Conservation (phyloP, 2,329 filamentous ascomycete genomes). For the Alternaria triticimaculans region DNA sequence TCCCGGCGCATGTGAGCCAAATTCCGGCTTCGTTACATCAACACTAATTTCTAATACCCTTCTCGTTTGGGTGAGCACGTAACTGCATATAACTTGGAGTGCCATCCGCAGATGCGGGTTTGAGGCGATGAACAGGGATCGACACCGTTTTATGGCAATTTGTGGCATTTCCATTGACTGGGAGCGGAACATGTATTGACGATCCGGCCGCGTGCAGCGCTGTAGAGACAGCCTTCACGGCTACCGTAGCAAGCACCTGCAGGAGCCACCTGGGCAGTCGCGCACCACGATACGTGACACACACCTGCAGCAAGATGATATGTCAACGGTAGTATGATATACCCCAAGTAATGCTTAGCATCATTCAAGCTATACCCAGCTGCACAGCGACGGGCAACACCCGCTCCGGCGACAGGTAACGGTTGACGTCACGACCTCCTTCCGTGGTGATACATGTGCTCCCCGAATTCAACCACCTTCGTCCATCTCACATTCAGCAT, state of each 20-base stretch:
- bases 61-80: too few species aligned
- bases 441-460: neutral
- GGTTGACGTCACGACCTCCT: neutral
- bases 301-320: neutral
- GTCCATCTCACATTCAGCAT: neutral
- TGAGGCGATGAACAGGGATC: too few species aligned
- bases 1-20: too few species aligned
- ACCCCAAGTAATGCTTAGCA: neutral
- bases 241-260: neutral
- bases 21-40: too few species aligned
- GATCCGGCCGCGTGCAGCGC: too few species aligned
- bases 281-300: rapidly evolving
- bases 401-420: neutral
- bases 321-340: neutral
- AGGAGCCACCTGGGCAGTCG: neutral
- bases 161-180: too few species aligned
- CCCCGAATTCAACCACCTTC: neutral
- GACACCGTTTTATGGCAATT: too few species aligned
- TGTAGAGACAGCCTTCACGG: too few species aligned
- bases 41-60: too few species aligned
- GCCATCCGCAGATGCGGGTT: too few species aligned
- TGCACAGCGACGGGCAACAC: neutral
- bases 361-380: neutral
- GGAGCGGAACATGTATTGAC: too few species aligned
- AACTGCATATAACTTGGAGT: too few species aligned